phyloP scores from a whole-genome alignment of 169 alveolate genomes.

The Amoebophrya sp. region DNA sequence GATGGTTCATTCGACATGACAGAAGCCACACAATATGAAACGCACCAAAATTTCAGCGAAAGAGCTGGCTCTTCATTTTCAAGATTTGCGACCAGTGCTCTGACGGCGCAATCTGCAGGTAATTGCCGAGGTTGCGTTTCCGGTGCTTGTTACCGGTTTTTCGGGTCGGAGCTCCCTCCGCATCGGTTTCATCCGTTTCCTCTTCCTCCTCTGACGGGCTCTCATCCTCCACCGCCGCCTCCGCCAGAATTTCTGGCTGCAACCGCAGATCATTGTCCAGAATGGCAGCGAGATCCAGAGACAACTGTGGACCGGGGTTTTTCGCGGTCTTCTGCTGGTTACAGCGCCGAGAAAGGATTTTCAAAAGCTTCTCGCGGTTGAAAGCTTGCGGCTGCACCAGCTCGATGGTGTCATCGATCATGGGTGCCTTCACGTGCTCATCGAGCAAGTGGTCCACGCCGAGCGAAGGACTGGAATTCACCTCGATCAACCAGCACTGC shows the following conservation, averaged over 20 bases:
- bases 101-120: background rate
- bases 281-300: background rate
- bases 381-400: background rate
- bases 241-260: too few species aligned
- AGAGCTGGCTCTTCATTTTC: background rate
- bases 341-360: background rate
- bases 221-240: too few species aligned
- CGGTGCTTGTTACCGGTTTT: too few species aligned
- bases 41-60: too few species aligned
- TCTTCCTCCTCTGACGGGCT: too few species aligned
- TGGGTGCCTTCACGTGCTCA: background rate
- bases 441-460: constrained; percentile 1
- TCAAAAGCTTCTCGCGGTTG: background rate
- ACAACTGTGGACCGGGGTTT: background rate
- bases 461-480: constrained; percentile 80
- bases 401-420: constrained; percentile 24
- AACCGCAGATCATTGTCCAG: background rate
- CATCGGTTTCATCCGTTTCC: too few species aligned
- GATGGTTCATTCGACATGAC: too few species aligned
- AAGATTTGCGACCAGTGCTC: background rate
- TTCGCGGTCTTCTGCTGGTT: background rate
- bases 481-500: constrained; percentile 85
- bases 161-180: too few species aligned
- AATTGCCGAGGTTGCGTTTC: background rate
- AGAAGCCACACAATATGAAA: too few species aligned